Percentiles rank a stretch among this genome's conserved stretches.
These are phyloP conservation scores for Fonsecaea monophora DNA, from an alignment of 2,329 filamentous ascomycete species.

Conservation along the genomic window DNA sequence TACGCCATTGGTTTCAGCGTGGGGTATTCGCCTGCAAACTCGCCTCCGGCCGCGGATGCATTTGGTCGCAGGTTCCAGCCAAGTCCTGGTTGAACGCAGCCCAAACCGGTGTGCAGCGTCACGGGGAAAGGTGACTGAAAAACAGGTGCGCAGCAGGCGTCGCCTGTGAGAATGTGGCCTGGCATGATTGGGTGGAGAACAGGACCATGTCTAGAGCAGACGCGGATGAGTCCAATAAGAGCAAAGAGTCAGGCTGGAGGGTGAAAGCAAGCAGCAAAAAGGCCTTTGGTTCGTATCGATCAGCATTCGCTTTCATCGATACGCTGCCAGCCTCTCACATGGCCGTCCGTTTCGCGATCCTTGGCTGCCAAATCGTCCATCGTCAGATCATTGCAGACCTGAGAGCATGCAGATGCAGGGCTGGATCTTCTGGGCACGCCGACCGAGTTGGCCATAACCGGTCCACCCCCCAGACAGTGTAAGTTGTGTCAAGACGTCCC, in stretches of 20 bases:
- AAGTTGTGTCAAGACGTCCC: not conserved
- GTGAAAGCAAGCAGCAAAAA: not conserved
- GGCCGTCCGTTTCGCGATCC: not conserved
- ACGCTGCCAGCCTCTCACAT: not conserved
- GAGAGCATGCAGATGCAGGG: not conserved
- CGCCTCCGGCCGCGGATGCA: not conserved
- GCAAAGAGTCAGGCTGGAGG: not conserved
- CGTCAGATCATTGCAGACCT: not conserved
- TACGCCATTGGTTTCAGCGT: not conserved
- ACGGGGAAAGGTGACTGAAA: not conserved
- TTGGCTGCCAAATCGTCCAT: not conserved
- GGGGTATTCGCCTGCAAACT: not conserved
- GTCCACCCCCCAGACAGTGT: not conserved
- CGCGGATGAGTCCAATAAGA: not conserved
- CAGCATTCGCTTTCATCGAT: not conserved
- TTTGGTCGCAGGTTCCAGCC: not conserved
- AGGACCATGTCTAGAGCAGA: not conserved
- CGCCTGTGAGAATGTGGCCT: not conserved
- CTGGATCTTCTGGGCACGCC: not conserved
- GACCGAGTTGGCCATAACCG: not conserved
- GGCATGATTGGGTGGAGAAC: not conserved
- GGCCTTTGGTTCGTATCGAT: not conserved
- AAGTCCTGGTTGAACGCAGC: not conserved
- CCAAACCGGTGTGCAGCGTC: constrained; percentile 10
- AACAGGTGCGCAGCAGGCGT: not conserved